A percentile compares a stretch with the other conserved stretches of the same genome.
Evolutionary conservation across 331 rosid genomes (phyloP).

Genomic region (Quercus phellos): DNA sequence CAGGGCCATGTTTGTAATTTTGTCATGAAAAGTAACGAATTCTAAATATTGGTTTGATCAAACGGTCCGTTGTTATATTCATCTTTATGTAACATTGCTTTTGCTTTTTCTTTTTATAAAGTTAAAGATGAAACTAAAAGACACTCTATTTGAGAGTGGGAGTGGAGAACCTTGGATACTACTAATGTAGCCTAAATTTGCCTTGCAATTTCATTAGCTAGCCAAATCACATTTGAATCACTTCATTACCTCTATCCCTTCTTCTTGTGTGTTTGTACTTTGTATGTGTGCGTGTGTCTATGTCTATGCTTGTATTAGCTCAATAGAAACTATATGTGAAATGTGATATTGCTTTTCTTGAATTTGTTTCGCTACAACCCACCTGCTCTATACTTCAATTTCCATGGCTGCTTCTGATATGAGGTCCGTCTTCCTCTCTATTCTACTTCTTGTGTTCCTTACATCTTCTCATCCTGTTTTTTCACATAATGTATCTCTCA

Average conservation of each 20-base stretch:
- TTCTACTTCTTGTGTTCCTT: slow-evolving; percentile 9
- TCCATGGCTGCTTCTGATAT: slow-evolving; percentile 29
- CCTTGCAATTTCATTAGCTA: slow-evolving; percentile 26
- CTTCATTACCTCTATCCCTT: background rate
- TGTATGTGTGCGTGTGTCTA: background rate
- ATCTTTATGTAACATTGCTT: slow-evolving; percentile 50
- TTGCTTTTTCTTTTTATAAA: slow-evolving; percentile 71
- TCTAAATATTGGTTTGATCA: slow-evolving; percentile 31
- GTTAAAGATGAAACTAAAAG: slow-evolving; percentile 51
- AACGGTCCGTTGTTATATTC: slow-evolving; percentile 50
- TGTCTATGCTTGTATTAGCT: background rate
- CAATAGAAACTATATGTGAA: slow-evolving; percentile 18
- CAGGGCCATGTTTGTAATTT: slow-evolving; percentile 17
- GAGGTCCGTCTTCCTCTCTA: slow-evolving; percentile 20
- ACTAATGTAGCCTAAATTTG: slow-evolving; percentile 2
- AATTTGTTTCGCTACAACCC: slow-evolving; percentile 16
- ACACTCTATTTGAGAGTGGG: slow-evolving; percentile 10
- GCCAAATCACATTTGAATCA: background rate
- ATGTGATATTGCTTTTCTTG: slow-evolving; percentile 20
- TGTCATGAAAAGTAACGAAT: slow-evolving; percentile 24
- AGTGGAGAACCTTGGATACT: slow-evolving; percentile 40
- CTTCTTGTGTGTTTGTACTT: background rate
- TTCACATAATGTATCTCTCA: slow-evolving; percentile 38
- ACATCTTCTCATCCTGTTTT: slow-evolving; percentile 30
- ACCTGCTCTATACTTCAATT: slow-evolving; percentile 17